phyloP scores from a whole-genome alignment of 495 filamentous ascomycete genomes.

The Podospora comata region DNA sequence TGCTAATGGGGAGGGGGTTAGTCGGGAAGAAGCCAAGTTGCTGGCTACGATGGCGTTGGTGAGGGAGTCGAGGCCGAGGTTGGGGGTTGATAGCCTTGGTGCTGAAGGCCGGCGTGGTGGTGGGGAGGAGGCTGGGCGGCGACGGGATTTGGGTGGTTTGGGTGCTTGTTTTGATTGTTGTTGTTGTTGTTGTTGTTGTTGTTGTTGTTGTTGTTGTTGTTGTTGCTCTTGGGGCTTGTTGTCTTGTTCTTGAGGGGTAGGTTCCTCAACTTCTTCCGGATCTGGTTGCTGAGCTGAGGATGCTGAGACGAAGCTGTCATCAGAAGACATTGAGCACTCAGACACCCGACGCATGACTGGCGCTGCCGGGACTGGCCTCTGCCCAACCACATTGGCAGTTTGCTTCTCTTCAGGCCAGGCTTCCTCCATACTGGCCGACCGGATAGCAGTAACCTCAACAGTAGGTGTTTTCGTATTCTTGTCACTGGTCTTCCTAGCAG shows the following conservation, averaged over 20 bases:
- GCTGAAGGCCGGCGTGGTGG: conserved; percentile 20
- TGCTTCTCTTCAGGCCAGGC: background rate
- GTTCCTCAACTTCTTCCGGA: background rate
- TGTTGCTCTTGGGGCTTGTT: conserved; percentile 23
- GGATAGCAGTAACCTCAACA: background rate
- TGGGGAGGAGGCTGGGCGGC: conserved; percentile 11
- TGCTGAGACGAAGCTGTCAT: conserved; percentile 49
- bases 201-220: background rate
- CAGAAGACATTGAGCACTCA: conserved; percentile 37
- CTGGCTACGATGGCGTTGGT: conserved; percentile 82
- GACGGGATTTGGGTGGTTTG: background rate
- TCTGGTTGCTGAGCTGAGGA: conserved; percentile 38
- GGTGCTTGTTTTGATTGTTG: background rate
- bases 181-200: background rate
- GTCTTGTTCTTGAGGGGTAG: conserved; percentile 4
- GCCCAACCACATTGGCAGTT: background rate
- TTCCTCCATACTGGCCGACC: background rate
- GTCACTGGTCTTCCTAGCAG: conserved; percentile 4
- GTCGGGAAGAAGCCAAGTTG: conserved; percentile 67
- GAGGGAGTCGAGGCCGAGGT: conserved; percentile 41
- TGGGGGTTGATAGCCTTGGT: conserved; percentile 20
- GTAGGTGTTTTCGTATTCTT: conserved; percentile 7
- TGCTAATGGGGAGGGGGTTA: conserved; percentile 25
- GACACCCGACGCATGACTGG: conserved; percentile 16
- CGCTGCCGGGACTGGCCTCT: background rate